These are phyloP conservation scores for Wickerhamia fluorescens DNA, from an alignment of 805 yeast species.

Conservation along the genomic window DNA sequence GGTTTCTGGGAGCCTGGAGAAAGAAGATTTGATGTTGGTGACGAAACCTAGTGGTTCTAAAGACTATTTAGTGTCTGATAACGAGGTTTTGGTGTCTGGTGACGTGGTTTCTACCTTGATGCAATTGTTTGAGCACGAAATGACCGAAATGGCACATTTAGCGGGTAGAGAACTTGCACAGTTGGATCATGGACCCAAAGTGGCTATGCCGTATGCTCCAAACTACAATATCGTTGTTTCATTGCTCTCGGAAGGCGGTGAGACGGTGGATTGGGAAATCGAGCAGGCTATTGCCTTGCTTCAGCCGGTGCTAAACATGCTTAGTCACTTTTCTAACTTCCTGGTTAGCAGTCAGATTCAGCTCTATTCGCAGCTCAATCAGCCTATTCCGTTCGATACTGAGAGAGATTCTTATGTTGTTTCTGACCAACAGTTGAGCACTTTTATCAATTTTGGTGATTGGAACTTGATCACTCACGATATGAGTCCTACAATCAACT, in stretches of 20 bases:
- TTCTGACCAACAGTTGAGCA: conserved; percentile 44
- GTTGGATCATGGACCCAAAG: too few species aligned
- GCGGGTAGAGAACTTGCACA: conserved; percentile 3
- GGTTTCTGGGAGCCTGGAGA: too few species aligned
- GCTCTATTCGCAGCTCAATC: conserved; percentile 47
- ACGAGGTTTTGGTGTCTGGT: too few species aligned
- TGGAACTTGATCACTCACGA: conserved; percentile 63
- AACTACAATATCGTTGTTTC: conserved; percentile 71
- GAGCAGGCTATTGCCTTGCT: conserved; percentile 46
- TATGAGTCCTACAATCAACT: conserved; percentile 62
- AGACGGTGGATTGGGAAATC: conserved; percentile 69
- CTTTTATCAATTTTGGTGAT: conserved; percentile 77
- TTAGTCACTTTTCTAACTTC: conserved; percentile 58
- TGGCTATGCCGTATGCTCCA: conserved; percentile 53
- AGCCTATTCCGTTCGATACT: conserved; percentile 16
- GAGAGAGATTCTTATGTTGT: conserved; percentile 26
- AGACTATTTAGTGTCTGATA: too few species aligned
- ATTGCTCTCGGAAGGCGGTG: conserved; percentile 63
- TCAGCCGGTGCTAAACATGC: conserved; percentile 45
- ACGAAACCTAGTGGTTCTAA: too few species aligned
- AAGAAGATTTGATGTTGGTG: too few species aligned
- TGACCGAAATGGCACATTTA: conserved; percentile 19
- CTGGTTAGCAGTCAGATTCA: conserved; percentile 75
- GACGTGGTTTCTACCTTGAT: too few species aligned
- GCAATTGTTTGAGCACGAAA: conserved; percentile 36